Percentiles rank a stretch among this genome's conserved stretches.
These are phyloP conservation scores for Geranomyces michiganensis DNA, from an alignment of 192 early-diverging fungal genomes.

Conservation along the genomic window DNA sequence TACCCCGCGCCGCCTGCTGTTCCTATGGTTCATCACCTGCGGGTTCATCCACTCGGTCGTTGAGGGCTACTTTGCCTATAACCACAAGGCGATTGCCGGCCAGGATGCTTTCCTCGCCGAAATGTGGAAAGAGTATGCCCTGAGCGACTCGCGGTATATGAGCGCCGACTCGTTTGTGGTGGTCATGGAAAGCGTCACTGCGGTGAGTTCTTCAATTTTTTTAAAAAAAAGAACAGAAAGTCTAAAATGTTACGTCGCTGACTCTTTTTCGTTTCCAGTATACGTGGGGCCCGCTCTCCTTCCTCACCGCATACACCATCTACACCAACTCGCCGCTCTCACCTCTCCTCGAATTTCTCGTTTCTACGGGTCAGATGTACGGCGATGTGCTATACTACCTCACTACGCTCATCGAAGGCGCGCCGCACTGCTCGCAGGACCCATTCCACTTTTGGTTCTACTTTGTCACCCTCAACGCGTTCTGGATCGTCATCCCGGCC, in stretches of 20 bases:
- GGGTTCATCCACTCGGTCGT: conserved; percentile 81
- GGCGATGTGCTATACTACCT: conserved; percentile 82
- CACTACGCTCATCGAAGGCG: conserved; percentile 58
- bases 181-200: conserved; percentile 87
- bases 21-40: conserved; percentile 84
- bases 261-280: conserved; percentile 17
- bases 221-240: too few relatives aligned
- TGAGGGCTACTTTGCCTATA: conserved; percentile 83
- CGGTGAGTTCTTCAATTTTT: conserved; percentile 61
- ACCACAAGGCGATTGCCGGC: conserved; percentile 68
- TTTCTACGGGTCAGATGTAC: conserved; percentile 72
- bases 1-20: conserved; percentile 50
- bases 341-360: conserved; percentile 57
- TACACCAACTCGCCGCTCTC: conserved; percentile 36
- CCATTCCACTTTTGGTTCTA: conserved; percentile 89
- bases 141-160: conserved; percentile 88
- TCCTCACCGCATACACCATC: conserved; percentile 42
- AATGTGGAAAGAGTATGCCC: conserved; percentile 91
- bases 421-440: conserved; percentile 69
- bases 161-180: conserved; percentile 78
- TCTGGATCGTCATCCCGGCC: conserved; percentile 81
- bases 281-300: conserved; percentile 51
- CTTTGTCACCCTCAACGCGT: conserved; percentile 80
- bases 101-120: conserved; percentile 69
- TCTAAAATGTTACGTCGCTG: too few relatives aligned